These are phyloP conservation scores for Phialemoniopsis sp. DNA, from an alignment of 2,329 filamentous ascomycete genomes.

Conservation along the genomic window DNA sequence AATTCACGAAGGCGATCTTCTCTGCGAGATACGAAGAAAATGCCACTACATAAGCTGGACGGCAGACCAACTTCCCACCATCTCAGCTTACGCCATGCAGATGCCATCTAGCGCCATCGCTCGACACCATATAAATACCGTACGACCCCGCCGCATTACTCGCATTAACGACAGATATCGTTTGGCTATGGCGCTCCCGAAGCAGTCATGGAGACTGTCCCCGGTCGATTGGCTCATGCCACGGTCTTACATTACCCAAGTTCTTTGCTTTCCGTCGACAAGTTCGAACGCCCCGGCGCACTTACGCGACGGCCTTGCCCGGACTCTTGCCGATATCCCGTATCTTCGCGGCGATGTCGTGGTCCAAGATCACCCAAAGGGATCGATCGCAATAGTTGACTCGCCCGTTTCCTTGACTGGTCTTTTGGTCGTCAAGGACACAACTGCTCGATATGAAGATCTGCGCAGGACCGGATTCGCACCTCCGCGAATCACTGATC, in stretches of 20 bases:
- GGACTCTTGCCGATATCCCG: constrained; percentile 13
- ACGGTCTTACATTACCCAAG: constrained; percentile 18
- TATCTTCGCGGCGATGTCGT: constrained; percentile 17
- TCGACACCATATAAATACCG: too few relatives aligned
- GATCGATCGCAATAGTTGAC: constrained; percentile 11
- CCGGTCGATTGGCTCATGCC: constrained; percentile 23
- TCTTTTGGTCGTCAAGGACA: constrained; percentile 11
- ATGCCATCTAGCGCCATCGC: too few relatives aligned
- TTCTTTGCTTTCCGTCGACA: constrained; percentile 18
- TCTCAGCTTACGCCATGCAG: too few relatives aligned
- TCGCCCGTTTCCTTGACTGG: constrained; percentile 16
- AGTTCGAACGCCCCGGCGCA: constrained; percentile 1
- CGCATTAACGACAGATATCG: too few relatives aligned
- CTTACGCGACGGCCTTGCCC: constrained; percentile 11
- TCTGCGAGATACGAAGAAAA: too few relatives aligned
- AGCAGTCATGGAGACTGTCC: too few relatives aligned
- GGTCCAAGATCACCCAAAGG: constrained; percentile 3
- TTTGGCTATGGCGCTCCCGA: too few relatives aligned
- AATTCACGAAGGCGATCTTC: too few relatives aligned
- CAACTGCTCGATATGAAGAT: not conserved
- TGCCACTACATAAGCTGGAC: too few relatives aligned
- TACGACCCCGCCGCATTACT: too few relatives aligned
- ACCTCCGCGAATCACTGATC: constrained; percentile 11
- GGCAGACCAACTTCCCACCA: too few relatives aligned
- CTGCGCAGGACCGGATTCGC: constrained; percentile 5